Evolutionary conservation across 345 rosid species (phyloP), one percentile per base, ranked within the genome.

Genomic region (Gossypium sturtianum): DNA sequence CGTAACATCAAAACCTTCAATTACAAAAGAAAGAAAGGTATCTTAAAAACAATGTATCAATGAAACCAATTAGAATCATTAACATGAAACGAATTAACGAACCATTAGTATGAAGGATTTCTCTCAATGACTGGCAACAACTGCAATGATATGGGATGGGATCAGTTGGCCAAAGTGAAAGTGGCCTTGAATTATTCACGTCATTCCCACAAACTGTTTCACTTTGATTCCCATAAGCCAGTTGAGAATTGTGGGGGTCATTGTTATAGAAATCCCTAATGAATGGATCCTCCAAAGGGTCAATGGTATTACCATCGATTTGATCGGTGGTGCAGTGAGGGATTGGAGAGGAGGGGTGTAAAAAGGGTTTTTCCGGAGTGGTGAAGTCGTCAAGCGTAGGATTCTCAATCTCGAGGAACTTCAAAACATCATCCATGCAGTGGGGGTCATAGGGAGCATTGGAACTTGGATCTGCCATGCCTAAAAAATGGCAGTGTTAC

Each of bases 51-150:
- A 34, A 34, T 34, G 41, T 34, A 19, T 19, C 59, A 54, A n/a
- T 54, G 64, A 5, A 29, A 17, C 1, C 15, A 7, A n/a, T 2
- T 41, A 0, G 13, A 17, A 62, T 38, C 3, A 47, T 38, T 63
- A 3, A 45, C 41, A 34, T 5, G 41, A 45, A 45, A 17, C 23
- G 34, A n/a, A 3, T 49, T 10, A 76, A 73, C 16, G 12, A 52
- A 89, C 93, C 93, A 38, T 84, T 78, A n/a, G 81, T 74, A 72
- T 88, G 90, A 70, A 81, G 57, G 17, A 88, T 79, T 77, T 85
- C 86, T 60, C 92, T 75, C 56, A 85, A 82, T 44, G 85, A 80
- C n/a, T 66, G 84, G 74, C 90, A 89, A 69, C 80, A 84, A 74
- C 71, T 82, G 76, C 92, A 87, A 7, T 27, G 25, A 74, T 70